These are phyloP conservation scores for Malassezia dermatis DNA, from an alignment of 1,284 basidiomycete genomes.

Conservation along the genomic window DNA sequence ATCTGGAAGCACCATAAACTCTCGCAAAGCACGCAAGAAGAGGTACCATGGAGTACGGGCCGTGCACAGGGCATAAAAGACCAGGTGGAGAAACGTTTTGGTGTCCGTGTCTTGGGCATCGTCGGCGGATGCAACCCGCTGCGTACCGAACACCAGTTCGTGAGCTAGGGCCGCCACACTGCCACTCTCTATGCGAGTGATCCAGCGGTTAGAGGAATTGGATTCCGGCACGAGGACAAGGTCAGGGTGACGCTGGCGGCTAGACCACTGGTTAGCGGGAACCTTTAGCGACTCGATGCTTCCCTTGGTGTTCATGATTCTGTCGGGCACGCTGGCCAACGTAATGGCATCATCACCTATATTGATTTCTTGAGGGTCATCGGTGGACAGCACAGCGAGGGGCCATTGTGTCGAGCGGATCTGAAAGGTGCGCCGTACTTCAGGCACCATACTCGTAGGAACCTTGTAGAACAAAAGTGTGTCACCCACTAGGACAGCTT, in stretches of 20 bases:
- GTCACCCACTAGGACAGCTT: constrained; percentile 35
- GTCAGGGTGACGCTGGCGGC: constrained; percentile 25
- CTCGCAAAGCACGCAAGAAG: constrained; percentile 5
- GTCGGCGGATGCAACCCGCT: constrained; percentile 5
- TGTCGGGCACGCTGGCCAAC: background rate
- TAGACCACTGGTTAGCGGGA: constrained; percentile 19
- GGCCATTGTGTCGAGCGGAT: constrained; percentile 11
- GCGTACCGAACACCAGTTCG: constrained; percentile 40
- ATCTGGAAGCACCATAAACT: background rate
- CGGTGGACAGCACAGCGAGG: background rate
- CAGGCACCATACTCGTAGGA: constrained; percentile 30
- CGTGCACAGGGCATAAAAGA: constrained; percentile 12
- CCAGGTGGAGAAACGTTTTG: constrained; percentile 13
- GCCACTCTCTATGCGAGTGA: constrained; percentile 29
- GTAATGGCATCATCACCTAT: background rate
- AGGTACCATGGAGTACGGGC: constrained; percentile 2
- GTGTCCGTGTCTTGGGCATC: constrained; percentile 2
- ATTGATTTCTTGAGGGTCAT: background rate
- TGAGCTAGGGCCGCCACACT: constrained; percentile 32
- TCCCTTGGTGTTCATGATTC: background rate
- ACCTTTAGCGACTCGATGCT: background rate
- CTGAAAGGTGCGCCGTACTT: constrained; percentile 22
- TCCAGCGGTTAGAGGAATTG: constrained; percentile 26
- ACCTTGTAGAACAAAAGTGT: constrained; percentile 43
- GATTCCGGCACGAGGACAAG: constrained; percentile 20